Evolutionary conservation across 2,329 filamentous ascomycete genomes (phyloP).

Genomic region (Pyrenochaeta sp.): DNA sequence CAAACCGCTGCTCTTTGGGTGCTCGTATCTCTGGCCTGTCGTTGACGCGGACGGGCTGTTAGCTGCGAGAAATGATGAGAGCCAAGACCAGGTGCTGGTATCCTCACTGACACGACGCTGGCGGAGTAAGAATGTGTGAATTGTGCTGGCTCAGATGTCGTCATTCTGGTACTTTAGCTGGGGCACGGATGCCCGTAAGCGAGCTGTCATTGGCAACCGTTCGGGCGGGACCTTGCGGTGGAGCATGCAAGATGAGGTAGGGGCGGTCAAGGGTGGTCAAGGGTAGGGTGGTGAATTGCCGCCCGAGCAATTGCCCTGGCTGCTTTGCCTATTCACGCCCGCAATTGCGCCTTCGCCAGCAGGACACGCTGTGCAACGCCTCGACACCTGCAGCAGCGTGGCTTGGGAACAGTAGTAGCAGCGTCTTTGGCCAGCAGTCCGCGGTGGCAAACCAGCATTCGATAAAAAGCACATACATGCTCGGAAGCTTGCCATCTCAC

Average conservation of each 20-base stretch:
- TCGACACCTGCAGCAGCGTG: conserved; percentile 12
- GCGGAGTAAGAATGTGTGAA: conserved; percentile 8
- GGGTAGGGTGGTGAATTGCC: conserved; percentile 9
- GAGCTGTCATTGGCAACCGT: conserved; percentile 25
- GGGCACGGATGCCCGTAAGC: conserved; percentile 9
- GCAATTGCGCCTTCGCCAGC: conserved; percentile 1
- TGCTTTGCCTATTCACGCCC: neutral
- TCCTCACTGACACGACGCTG: conserved; percentile 27
- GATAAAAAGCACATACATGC: conserved; percentile 3
- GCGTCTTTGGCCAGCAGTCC: neutral
- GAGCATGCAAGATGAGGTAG: conserved; percentile 30
- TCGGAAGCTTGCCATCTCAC: conserved; percentile 28
- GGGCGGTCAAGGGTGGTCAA: conserved; percentile 21
- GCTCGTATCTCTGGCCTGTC: conserved; percentile 21
- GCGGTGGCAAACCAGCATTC: conserved; percentile 18
- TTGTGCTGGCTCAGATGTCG: conserved; percentile 25
- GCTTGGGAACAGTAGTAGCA: conserved; percentile 2
- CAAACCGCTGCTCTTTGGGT: neutral
- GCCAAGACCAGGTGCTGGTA: conserved; percentile 32
- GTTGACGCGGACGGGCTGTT: conserved; percentile 20
- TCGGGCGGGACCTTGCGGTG: conserved; percentile 21
- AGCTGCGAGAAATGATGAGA: conserved; percentile 35
- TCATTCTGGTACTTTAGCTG: conserved; percentile 12
- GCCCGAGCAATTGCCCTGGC: conserved; percentile 7
- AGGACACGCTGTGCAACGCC: conserved; percentile 4